Evolutionary conservation across 306 rosid species (phyloP), one percentile per base, ranked within the genome.

Genomic region (Chamaecrista fasciculata): DNA sequence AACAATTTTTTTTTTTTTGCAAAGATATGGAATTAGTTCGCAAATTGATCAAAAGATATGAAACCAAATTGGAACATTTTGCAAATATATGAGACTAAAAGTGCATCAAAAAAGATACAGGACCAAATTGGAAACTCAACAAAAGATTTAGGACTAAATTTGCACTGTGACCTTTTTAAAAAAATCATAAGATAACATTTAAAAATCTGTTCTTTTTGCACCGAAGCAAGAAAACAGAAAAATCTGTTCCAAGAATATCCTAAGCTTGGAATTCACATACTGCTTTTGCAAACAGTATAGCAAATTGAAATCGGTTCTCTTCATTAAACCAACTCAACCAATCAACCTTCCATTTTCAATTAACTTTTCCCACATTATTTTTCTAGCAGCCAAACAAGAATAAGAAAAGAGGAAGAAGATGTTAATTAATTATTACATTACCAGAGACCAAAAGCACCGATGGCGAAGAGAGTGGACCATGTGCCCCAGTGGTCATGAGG

Each of bases 401-500:
- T 15, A 44, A n/a, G 49, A 19, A 11, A 10, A 10, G 44, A 39
- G 11, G 9, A 19, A 49, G 14, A 1, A 19, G 14, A 9, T 49
- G 36, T 8, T 33, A 2, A n/a, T n/a, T n/a, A n/a, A n/a, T n/a
- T n/a, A n/a, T n/a, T 33, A 2, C 2, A 2, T 21, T 61, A 76
- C 80, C 80, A 64, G 25, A 77, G 67, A 55, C 76, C 76, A 55
- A 77, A 77, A 25, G 81, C 76, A 10, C 81, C 81, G 47, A 64
- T 77, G 72, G 73, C 23, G 56, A 77, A 77, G 43, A 77, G 50
- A 56, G 74, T 21, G 10, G 82, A 78, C 78, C 78, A 78, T 60
- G 67, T 75, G 11, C 74, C 82, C 82, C 78, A 78, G 1, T 72
- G 78, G 47, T 78, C 82, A 42, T 72, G 16, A 0, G 78, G 67